Evolutionary conservation across 2,329 filamentous ascomycete species (phyloP).

Genomic region (Nakataea oryzae): DNA sequence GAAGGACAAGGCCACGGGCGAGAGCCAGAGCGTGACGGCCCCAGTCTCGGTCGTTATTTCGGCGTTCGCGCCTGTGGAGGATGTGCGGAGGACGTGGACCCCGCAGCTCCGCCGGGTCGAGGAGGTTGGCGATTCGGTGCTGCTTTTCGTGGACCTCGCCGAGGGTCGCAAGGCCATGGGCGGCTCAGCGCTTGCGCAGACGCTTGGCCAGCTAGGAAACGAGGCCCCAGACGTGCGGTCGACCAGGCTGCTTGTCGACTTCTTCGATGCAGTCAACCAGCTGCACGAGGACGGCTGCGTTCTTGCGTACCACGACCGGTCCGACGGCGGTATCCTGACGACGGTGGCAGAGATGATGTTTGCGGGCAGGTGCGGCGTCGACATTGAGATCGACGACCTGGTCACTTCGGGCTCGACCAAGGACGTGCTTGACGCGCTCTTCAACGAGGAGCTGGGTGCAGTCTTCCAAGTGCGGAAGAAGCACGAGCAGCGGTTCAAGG

Average conservation of each 20-base stretch:
- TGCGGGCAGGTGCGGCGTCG: conserved; percentile 79
- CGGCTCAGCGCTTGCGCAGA: conserved; percentile 84
- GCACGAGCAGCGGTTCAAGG: conserved; percentile 75
- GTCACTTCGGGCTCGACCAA: conserved; percentile 50
- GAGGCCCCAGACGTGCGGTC: conserved; percentile 77
- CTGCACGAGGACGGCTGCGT: conserved; percentile 56
- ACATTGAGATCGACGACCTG: conserved; percentile 72
- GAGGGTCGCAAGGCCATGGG: conserved; percentile 72
- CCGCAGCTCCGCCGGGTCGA: conserved; percentile 74
- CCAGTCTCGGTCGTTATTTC: conserved; percentile 87
- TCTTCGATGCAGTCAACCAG: conserved; percentile 73
- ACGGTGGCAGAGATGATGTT: conserved; percentile 97
- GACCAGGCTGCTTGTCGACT: conserved; percentile 67
- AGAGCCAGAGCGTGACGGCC: conserved; percentile 77
- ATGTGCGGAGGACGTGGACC: conserved; percentile 85
- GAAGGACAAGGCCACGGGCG: conserved; percentile 55
- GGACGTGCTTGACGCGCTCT: conserved; percentile 65
- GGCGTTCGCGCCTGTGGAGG: conserved; percentile 75
- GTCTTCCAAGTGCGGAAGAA: conserved; percentile 88
- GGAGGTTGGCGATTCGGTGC: conserved; percentile 77
- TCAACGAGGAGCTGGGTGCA: conserved; percentile 93
- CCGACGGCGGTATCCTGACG: conserved; percentile 85
- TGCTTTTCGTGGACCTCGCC: conserved; percentile 88
- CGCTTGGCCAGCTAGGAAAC: conserved; percentile 75
- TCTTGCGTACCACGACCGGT: conserved; percentile 88